These are phyloP conservation scores for Linnemannia elongata DNA, from an alignment of 192 early-diverging fungal species.

Conservation along the genomic window DNA sequence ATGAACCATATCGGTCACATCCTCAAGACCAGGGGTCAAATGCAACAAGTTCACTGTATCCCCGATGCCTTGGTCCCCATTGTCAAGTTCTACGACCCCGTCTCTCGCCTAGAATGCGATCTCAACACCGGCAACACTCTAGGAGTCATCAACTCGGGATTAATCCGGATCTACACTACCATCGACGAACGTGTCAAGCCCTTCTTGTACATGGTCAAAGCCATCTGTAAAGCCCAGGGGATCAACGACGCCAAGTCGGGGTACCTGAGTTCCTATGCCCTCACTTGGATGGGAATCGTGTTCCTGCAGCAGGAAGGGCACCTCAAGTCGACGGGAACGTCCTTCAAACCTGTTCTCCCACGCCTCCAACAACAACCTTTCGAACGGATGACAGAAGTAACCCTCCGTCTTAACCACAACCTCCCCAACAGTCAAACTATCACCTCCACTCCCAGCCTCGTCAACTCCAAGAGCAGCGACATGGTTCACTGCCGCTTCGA, in stretches of 20 bases:
- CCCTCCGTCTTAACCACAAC: constrained; percentile 25
- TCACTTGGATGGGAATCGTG: constrained; percentile 46
- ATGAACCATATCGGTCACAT: constrained; percentile 32
- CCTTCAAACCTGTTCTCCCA: constrained; percentile 25
- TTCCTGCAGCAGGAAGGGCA: constrained; percentile 28
- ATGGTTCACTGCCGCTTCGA: constrained; percentile 37
- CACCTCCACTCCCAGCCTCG: constrained; percentile 9
- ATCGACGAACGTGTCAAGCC: constrained; percentile 56
- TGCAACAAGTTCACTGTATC: constrained; percentile 36
- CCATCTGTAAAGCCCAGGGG: constrained; percentile 42
- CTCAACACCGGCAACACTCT: constrained; percentile 54
- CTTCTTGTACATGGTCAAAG: constrained; percentile 56
- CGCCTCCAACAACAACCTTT: constrained; percentile 37
- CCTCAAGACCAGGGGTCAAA: constrained; percentile 18
- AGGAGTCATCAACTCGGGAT: constrained; percentile 49
- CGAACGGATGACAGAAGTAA: constrained; percentile 26
- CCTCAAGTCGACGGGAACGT: background rate
- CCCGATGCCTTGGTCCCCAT: constrained; percentile 51
- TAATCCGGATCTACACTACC: constrained; percentile 43
- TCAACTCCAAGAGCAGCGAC: constrained; percentile 24
- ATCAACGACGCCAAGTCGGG: constrained; percentile 37
- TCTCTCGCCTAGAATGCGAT: constrained; percentile 43
- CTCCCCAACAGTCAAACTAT: background rate
- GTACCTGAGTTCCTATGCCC: constrained; percentile 45
- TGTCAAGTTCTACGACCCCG: constrained; percentile 54